Base-by-base conservation (phyloP, 805 yeast species). In the Candida alai region DNA sequence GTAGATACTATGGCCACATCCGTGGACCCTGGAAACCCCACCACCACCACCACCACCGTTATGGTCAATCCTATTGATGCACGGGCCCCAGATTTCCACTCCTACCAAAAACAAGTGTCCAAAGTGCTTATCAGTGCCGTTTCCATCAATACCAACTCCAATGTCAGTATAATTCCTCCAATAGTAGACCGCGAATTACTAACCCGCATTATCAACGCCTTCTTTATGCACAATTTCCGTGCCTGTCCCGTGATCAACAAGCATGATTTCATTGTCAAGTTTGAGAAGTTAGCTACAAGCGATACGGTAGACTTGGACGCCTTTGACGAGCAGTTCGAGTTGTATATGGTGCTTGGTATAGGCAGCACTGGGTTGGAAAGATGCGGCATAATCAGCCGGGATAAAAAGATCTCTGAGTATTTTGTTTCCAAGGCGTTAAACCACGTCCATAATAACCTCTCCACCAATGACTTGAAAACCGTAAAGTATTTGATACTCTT, bases 331-430 rank as follows among this genome's bases (percentile, higher is more conserved):
- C 50, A 55, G 16, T 74, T 73, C 41, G 73, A 75, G 50, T 42
- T 74, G 8, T 68, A 65, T 47, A 68, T 76, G 73, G 65, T 73
- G 2, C 59, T 73, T 54, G 75, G 78, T 4, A 69, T 73, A 26
- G 80, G 80, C 1, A 72, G 76, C 35, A 68, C 76, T 7, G 65
- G 76, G 2, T 49, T 75, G 32, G 68, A 54, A 33, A 24, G 50
- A 23, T 36, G 35, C 20, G 40, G 49, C 2, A 29, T 43, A 6
- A 32, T 47, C 8, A 19, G 36, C 20, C 59, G 57, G 33, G 63
- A 58, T 4, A 45, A 44, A 25, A 41, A 40, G 33, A 42, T 66
- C 28, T 62, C 68, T 25, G 67, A 60, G 27, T 64, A 56, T 34
- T 62, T 71, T 31, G 61, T 69, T 2, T 53, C 52, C 10, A 48